phyloP scores from a whole-genome alignment of 768 basidiomycete genomes.

The Amanita exitialis region DNA sequence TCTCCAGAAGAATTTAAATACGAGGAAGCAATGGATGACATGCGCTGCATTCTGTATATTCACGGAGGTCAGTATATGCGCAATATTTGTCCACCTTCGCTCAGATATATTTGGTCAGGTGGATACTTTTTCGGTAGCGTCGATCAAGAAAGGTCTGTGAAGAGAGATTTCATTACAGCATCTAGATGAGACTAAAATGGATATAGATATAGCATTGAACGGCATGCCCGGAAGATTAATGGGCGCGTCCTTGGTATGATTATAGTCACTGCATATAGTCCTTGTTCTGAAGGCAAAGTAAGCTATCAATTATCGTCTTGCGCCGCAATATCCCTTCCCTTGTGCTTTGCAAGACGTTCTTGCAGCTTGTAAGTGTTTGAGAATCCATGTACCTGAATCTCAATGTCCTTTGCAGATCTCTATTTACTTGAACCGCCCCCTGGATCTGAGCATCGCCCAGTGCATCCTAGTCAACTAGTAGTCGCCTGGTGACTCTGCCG shows the following conservation, averaged over 20 bases:
- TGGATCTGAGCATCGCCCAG: slow-evolving; percentile 64
- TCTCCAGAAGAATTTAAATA: slow-evolving; percentile 20
- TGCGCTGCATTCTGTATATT: slow-evolving; percentile 75
- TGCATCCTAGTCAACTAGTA: slow-evolving; percentile 75
- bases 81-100: background rate
- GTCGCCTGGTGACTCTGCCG: slow-evolving; percentile 90
- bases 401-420: slow-evolving; percentile 35
- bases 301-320: slow-evolving; percentile 80
- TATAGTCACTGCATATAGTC: background rate
- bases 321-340: slow-evolving; percentile 96
- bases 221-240: slow-evolving; percentile 86
- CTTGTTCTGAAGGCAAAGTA: slow-evolving; percentile 5
- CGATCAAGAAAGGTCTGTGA: slow-evolving; percentile 56
- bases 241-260: slow-evolving; percentile 73
- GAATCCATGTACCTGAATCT: background rate
- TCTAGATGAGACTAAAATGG: background rate
- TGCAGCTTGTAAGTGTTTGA: slow-evolving; percentile 59
- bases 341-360: slow-evolving; percentile 84
- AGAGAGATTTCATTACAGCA: background rate
- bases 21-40: slow-evolving; percentile 68
- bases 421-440: slow-evolving; percentile 86
- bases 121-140: slow-evolving; percentile 83
- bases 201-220: slow-evolving; percentile 61
- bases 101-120: slow-evolving; percentile 27
- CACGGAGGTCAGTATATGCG: slow-evolving; percentile 51